Evolutionary conservation across 371 early-diverging fungal genomes (phyloP).

Genomic region (Mucor saturninus): DNA sequence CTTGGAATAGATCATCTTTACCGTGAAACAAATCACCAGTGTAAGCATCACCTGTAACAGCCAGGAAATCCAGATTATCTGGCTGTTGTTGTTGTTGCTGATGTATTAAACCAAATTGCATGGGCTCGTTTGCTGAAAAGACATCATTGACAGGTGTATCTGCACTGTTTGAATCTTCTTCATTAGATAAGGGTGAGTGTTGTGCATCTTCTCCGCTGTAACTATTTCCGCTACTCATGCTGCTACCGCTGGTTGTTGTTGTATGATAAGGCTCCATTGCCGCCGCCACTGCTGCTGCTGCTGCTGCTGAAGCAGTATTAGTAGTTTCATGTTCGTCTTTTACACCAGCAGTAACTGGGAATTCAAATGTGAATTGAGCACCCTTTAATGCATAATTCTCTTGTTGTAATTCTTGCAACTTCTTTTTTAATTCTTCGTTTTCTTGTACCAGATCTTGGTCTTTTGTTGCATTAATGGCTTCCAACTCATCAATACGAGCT

Average conservation of each 20-base stretch:
- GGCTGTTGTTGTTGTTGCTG: not conserved
- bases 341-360: constrained; percentile 19
- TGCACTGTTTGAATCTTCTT: constrained; percentile 26
- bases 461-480: constrained; percentile 39
- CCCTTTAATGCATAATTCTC: constrained; percentile 52
- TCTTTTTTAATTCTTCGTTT: constrained; percentile 35
- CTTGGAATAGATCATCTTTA: constrained; percentile 40
- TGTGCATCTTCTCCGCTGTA: constrained; percentile 29
- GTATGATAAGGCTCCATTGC: not conserved
- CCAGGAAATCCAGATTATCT: not conserved
- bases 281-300: too few relatives aligned
- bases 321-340: not conserved
- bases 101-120: constrained; percentile 25
- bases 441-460: constrained; percentile 37
- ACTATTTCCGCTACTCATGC: constrained; percentile 25
- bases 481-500: constrained; percentile 66
- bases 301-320: not conserved
- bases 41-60: constrained; percentile 1
- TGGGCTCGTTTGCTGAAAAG: constrained; percentile 17
- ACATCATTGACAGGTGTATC: constrained; percentile 11
- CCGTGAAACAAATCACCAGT: constrained; percentile 32
- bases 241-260: constrained; percentile 16
- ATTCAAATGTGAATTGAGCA: constrained; percentile 51
- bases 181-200: constrained; percentile 26
- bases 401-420: constrained; percentile 38